phyloP scores from a whole-genome alignment of 768 basidiomycete species.

The Boletellus emodensis region DNA sequence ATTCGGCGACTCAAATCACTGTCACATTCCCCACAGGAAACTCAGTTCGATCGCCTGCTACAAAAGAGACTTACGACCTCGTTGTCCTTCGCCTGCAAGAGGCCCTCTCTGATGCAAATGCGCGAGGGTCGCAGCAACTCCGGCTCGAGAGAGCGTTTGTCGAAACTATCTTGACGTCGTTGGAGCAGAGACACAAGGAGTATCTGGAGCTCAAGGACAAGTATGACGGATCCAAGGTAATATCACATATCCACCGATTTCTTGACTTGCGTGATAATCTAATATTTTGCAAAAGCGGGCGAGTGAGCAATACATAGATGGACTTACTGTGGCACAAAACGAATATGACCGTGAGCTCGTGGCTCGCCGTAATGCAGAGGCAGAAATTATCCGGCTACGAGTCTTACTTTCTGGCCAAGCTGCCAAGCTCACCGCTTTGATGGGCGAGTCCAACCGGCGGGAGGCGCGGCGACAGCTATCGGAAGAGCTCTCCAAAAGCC shows the following conservation, averaged over 20 bases:
- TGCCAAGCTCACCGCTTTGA: slow-evolving; percentile 78
- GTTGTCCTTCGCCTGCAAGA: slow-evolving; percentile 56
- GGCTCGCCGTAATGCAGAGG: slow-evolving; percentile 84
- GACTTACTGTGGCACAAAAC: slow-evolving; percentile 85
- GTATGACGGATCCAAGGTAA: slow-evolving; percentile 85
- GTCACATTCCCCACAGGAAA: slow-evolving; percentile 41
- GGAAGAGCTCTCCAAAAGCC: slow-evolving; percentile 70
- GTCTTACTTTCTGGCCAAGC: slow-evolving; percentile 88
- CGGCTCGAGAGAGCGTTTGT: slow-evolving; percentile 72
- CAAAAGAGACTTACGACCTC: slow-evolving; percentile 40
- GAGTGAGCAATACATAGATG: slow-evolving; percentile 89
- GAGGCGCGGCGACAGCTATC: slow-evolving; percentile 78
- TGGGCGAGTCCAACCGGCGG: slow-evolving; percentile 70
- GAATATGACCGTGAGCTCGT: slow-evolving; percentile 93
- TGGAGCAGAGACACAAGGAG: slow-evolving; percentile 63
- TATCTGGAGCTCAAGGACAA: slow-evolving; percentile 63
- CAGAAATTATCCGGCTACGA: slow-evolving; percentile 82
- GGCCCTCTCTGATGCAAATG: slow-evolving; percentile 54
- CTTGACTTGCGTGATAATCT: neutral
- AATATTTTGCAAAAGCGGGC: slow-evolving; percentile 54
- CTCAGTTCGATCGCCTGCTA: slow-evolving; percentile 20
- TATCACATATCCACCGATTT: neutral
- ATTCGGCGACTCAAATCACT: slow-evolving; percentile 37
- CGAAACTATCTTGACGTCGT: slow-evolving; percentile 59
- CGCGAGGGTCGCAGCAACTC: slow-evolving; percentile 56